phyloP scores from a whole-genome alignment of 768 basidiomycete genomes.

The Coprinopsis cinerea region DNA sequence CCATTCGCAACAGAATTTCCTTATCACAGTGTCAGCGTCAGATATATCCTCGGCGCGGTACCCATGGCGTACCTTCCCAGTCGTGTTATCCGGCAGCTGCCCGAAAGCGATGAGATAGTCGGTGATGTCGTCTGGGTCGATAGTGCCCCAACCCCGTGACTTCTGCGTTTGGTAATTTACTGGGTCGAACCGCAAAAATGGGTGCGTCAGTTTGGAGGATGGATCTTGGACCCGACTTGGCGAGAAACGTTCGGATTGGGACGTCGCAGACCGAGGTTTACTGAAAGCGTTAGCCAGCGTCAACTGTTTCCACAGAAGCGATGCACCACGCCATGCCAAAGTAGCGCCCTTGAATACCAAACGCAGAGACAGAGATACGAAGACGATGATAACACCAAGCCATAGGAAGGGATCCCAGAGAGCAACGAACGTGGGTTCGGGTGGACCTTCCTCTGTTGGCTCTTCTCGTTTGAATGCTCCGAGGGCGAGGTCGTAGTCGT shows the following conservation, averaged over 20 bases:
- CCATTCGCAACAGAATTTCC: background rate
- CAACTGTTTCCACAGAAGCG: too few relatives aligned
- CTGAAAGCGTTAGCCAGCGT: background rate
- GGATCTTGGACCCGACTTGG: background rate
- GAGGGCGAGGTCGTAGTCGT: background rate
- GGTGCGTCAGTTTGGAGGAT: background rate
- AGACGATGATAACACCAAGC: background rate
- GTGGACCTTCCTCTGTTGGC: background rate
- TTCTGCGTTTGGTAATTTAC: background rate
- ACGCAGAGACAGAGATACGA: too few relatives aligned
- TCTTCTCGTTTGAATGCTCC: background rate
- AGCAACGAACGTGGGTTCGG: background rate
- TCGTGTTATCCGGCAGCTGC: background rate
- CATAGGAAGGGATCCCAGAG: background rate
- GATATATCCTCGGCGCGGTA: background rate
- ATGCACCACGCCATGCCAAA: too few relatives aligned
- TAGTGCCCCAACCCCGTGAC: background rate
- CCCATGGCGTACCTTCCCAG: background rate
- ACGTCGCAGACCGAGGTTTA: background rate
- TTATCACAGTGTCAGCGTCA: background rate
- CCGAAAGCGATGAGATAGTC: background rate
- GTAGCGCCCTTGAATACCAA: background rate
- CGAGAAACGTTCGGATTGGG: background rate
- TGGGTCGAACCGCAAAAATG: background rate
- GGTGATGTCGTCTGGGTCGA: background rate